Evolutionary conservation across 2,329 filamentous ascomycete genomes (phyloP).

Genomic region (Emericellopsis atlantica): DNA sequence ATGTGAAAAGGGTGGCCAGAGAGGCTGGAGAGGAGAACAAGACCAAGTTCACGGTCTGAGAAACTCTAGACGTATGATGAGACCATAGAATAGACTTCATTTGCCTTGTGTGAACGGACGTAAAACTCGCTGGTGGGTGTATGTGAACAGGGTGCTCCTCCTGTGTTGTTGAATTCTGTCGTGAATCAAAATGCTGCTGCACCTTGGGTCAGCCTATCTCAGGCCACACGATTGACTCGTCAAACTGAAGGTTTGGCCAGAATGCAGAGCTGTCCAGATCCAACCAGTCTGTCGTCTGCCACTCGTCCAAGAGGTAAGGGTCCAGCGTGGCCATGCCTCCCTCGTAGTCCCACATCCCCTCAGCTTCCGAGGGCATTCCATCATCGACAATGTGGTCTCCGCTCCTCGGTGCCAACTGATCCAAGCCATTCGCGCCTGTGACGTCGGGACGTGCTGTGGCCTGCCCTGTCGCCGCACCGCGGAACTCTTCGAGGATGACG

Average conservation of each 20-base stretch:
- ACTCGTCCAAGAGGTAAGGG: conserved; percentile 4
- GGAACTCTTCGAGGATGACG: conserved; percentile 9
- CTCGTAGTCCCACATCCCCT: neutral
- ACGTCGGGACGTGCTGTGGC: neutral
- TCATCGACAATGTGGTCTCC: neutral
- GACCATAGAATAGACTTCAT: neutral
- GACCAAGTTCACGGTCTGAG: conserved; percentile 13
- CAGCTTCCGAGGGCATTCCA: neutral
- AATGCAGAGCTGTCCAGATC: conserved; percentile 10
- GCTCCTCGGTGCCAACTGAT: neutral
- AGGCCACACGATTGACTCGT: neutral
- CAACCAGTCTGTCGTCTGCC: conserved; percentile 6
- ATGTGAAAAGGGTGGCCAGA: conserved; percentile 17
- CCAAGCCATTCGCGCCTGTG: no score
- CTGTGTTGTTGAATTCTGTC: neutral
- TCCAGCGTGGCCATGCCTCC: neutral
- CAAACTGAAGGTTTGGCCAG: conserved; percentile 6
- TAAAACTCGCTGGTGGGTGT: neutral
- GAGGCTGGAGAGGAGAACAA: conserved; percentile 21
- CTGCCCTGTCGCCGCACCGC: conserved; percentile 7
- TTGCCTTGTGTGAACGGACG: neutral
- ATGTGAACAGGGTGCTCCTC: no score
- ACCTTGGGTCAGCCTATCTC: neutral
- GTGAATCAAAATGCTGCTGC: neutral
- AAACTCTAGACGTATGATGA: neutral